Evolutionary conservation across 2,329 filamentous ascomycete species (phyloP).

Genomic region (Xylariaceae sp.): DNA sequence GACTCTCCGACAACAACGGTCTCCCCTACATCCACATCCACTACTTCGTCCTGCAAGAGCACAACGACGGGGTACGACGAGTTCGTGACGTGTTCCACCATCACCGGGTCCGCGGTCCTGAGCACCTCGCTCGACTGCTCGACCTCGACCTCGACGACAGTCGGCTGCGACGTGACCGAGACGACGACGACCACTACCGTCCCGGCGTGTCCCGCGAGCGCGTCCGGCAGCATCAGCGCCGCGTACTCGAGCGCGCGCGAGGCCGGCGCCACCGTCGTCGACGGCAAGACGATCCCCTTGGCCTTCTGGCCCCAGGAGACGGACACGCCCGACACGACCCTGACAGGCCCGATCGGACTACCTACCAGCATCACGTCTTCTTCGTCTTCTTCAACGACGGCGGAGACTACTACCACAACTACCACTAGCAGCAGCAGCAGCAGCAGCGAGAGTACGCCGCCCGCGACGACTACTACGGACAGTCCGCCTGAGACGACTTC

Average conservation of each 20-base stretch:
- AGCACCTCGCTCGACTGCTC: not conserved
- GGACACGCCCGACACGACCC: too few species aligned
- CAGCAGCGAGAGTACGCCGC: too few species aligned
- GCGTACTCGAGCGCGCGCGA: not conserved
- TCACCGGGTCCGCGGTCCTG: not conserved
- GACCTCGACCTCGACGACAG: not conserved
- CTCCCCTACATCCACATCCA: not conserved
- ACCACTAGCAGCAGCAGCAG: not conserved
- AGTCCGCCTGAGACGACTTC: not conserved
- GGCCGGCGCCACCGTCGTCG: not conserved
- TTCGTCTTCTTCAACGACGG: not conserved
- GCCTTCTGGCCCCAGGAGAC: not conserved
- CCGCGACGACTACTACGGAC: not conserved
- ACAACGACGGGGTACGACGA: not conserved
- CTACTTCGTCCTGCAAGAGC: not conserved
- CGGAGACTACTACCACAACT: not conserved
- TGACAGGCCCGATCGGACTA: not conserved
- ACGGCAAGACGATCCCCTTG: not conserved
- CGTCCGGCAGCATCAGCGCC: not conserved
- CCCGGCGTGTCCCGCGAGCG: not conserved
- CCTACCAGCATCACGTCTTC: not conserved
- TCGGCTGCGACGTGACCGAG: not conserved
- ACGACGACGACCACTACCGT: not conserved
- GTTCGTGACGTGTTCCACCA: not conserved
- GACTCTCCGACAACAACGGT: not conserved